Conservation (phyloP, 2,329 filamentous ascomycete species). For the Colletotrichum sp. region DNA sequence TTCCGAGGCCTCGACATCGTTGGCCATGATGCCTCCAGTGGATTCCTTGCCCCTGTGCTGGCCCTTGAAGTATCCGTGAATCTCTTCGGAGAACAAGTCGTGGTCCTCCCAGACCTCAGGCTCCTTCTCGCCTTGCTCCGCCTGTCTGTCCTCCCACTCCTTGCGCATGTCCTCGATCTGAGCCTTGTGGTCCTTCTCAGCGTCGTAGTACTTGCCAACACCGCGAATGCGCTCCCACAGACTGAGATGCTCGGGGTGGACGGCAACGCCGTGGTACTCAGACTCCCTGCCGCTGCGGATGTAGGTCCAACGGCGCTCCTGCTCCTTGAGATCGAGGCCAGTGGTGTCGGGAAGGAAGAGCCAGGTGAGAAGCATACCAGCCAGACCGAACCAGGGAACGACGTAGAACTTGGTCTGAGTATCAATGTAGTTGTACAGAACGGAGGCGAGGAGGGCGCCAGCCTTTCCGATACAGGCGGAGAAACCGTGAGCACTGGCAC, state of each 20-base stretch:
- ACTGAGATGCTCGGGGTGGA: slow-evolving; percentile 88
- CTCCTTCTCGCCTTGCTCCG: slow-evolving; percentile 53
- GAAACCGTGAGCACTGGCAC: slow-evolving; percentile 92
- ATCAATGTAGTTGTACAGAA: slow-evolving; percentile 95
- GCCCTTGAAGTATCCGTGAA: slow-evolving; percentile 58
- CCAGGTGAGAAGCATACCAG: slow-evolving; percentile 81
- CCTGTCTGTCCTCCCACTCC: slow-evolving; percentile 64
- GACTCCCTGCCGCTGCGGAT: slow-evolving; percentile 77
- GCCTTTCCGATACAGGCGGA: slow-evolving; percentile 91
- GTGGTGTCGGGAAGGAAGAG: slow-evolving; percentile 96
- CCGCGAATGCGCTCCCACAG: slow-evolving; percentile 85
- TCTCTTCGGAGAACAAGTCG: slow-evolving; percentile 57
- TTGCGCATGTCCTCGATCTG: slow-evolving; percentile 83
- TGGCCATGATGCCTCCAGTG: not conserved
- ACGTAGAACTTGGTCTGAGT: slow-evolving; percentile 86
- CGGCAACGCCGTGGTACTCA: slow-evolving; percentile 92
- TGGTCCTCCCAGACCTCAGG: slow-evolving; percentile 50
- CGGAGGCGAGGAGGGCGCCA: slow-evolving; percentile 83
- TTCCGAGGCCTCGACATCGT: not conserved
- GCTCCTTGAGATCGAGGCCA: slow-evolving; percentile 94
- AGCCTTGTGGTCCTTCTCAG: slow-evolving; percentile 80
- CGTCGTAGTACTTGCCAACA: slow-evolving; percentile 81
- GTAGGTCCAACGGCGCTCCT: slow-evolving; percentile 91
- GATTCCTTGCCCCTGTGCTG: slow-evolving; percentile 17
- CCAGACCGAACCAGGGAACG: slow-evolving; percentile 94